Conservation (phyloP, 2,329 filamentous ascomycete genomes). For the Penicillium sp. region DNA sequence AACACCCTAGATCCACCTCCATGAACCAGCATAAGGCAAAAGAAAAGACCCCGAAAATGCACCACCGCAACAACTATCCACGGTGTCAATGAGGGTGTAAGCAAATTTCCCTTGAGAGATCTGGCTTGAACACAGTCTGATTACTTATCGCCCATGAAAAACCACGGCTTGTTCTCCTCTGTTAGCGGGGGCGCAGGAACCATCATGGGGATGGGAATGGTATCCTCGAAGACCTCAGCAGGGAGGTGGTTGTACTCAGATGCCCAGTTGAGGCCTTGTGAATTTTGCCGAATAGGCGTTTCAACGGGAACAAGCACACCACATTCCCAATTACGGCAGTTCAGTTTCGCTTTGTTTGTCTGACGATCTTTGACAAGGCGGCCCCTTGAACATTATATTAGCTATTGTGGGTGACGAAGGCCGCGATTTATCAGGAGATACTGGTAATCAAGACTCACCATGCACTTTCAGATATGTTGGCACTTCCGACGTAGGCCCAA, state of each 20-base stretch:
- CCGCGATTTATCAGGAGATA: neutral
- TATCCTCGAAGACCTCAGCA: slow-evolving; percentile 34
- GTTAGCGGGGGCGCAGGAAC: slow-evolving; percentile 30
- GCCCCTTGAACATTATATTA: slow-evolving; percentile 59
- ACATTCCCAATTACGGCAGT: slow-evolving; percentile 92
- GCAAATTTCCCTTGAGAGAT: too few relatives aligned
- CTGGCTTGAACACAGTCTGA: neutral
- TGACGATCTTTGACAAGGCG: slow-evolving; percentile 68
- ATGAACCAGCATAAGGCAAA: too few relatives aligned
- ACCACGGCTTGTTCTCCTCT: slow-evolving; percentile 7
- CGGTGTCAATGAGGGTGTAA: too few relatives aligned
- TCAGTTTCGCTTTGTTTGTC: slow-evolving; percentile 71
- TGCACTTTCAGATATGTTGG: slow-evolving; percentile 89
- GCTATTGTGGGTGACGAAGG: neutral
- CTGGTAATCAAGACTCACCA: slow-evolving; percentile 61
- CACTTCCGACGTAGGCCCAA: slow-evolving; percentile 87
- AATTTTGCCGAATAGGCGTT: slow-evolving; percentile 13
- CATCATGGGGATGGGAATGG: slow-evolving; percentile 47
- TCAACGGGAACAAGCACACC: slow-evolving; percentile 76
- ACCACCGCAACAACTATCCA: too few relatives aligned
- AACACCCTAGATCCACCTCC: too few relatives aligned
- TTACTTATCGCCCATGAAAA: slow-evolving; percentile 7
- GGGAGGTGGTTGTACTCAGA: slow-evolving; percentile 8
- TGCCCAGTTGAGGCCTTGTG: slow-evolving; percentile 12
- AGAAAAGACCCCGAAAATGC: too few relatives aligned